Conservation (phyloP, 345 rosid genomes). For the Linum lewisii region DNA sequence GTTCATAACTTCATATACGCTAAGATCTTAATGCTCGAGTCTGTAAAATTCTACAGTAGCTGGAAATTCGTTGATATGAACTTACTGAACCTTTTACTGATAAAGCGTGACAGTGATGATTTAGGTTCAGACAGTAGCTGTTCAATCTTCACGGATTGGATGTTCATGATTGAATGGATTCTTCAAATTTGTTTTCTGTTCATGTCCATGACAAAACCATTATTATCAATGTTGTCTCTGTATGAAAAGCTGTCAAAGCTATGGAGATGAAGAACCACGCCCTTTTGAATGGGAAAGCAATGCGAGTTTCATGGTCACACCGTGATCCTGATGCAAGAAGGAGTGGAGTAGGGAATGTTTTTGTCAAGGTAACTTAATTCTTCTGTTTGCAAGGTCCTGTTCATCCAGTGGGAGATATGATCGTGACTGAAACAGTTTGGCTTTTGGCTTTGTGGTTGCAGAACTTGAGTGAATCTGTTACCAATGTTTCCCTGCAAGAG, state of each 20-base stretch:
- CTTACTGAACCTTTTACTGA: neutral
- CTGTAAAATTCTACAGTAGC: neutral
- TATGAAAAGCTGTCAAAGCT: constrained; percentile 44
- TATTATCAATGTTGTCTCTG: constrained; percentile 3
- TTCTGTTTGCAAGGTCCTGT: neutral
- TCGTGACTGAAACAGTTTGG: constrained; percentile 1
- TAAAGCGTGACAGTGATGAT: neutral
- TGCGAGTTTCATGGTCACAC: constrained; percentile 62
- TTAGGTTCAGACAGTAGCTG: neutral
- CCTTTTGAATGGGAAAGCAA: constrained; percentile 45
- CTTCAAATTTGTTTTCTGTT: neutral
- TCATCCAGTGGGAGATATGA: neutral
- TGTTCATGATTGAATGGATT: neutral
- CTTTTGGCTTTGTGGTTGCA: constrained; percentile 14
- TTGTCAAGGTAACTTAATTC: constrained; percentile 44
- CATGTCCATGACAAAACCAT: neutral
- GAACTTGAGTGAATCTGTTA: constrained; percentile 52
- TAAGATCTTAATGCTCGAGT: no score
- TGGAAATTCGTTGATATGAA: neutral
- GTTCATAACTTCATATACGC: no score
- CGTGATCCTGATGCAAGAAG: constrained; percentile 64
- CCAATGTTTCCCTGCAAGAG: constrained; percentile 36
- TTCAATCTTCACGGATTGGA: neutral
- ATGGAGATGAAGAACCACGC: constrained; percentile 54
- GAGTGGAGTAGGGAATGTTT: constrained; percentile 62